Evolutionary conservation across 2,329 filamentous ascomycete species (phyloP).

Genomic region (Aspergillus viridinutans): DNA sequence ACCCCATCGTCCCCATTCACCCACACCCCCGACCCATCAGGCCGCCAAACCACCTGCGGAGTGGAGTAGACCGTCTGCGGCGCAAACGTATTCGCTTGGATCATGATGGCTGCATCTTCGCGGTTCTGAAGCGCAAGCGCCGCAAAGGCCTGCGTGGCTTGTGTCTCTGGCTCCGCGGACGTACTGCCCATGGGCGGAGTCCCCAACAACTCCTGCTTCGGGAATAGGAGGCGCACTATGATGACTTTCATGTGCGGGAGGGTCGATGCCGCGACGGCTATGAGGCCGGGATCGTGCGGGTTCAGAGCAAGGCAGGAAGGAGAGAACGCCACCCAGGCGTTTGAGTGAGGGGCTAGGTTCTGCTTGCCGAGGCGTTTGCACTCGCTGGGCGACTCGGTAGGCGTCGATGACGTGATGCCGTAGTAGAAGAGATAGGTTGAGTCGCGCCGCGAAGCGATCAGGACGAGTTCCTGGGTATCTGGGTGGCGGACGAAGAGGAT

Average conservation of each 20-base stretch:
- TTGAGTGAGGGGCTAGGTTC: conserved; percentile 59
- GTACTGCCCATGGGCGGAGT: conserved; percentile 7
- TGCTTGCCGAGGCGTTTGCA: conserved; percentile 51
- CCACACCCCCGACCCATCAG: conserved; percentile 59
- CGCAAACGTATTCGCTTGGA: conserved; percentile 57
- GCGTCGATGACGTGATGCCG: conserved; percentile 15
- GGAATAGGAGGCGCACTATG: conserved; percentile 55
- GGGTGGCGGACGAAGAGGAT: conserved; percentile 51
- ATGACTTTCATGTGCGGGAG: conserved; percentile 61
- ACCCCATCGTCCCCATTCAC: conserved; percentile 63
- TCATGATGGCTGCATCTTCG: conserved; percentile 57
- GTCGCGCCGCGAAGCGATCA: conserved; percentile 54
- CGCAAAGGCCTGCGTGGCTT: conserved; percentile 50
- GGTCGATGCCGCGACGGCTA: conserved; percentile 58
- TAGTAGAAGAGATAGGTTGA: conserved; percentile 59
- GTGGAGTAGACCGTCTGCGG: conserved; percentile 64
- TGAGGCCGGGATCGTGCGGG: conserved; percentile 51
- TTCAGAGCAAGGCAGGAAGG: conserved; percentile 54
- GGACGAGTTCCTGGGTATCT: conserved; percentile 44
- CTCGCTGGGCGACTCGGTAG: conserved; percentile 8
- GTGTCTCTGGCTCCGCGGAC: conserved; percentile 32
- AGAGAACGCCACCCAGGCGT: conserved; percentile 61
- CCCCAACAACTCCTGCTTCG: conserved; percentile 23
- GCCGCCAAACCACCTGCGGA: conserved; percentile 58
- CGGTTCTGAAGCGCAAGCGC: conserved; percentile 51